A percentile compares a stretch with the other conserved stretches of the same genome.
phyloP scores from a whole-genome alignment of 2,329 filamentous ascomycete genomes.

The Cladosporium cucumerinum region DNA sequence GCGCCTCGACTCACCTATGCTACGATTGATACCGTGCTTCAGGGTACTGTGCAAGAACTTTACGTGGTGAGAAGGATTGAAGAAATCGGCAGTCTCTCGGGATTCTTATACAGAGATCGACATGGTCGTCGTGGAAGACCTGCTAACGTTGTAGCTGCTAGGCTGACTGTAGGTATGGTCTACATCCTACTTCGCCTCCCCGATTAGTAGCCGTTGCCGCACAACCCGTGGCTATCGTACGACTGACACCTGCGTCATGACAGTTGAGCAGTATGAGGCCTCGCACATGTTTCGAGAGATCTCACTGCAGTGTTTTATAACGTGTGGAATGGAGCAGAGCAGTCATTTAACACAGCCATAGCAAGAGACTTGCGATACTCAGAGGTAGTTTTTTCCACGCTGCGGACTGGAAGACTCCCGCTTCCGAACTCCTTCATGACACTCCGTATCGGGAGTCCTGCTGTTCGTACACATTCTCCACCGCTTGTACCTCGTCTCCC shows the following conservation, averaged over 20 bases:
- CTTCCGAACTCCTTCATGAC: neutral
- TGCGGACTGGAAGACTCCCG: neutral
- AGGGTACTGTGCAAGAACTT: neutral
- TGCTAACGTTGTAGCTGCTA: neutral
- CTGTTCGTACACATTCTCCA: neutral
- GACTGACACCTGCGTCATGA: neutral
- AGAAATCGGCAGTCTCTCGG: neutral
- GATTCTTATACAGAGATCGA: neutral
- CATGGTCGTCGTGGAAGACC: neutral
- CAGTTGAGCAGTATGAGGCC: neutral
- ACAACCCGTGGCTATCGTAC: neutral
- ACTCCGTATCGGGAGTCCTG: no score
- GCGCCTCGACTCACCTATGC: neutral
- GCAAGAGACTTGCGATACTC: neutral
- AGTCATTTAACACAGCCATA: neutral
- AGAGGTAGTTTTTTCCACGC: neutral
- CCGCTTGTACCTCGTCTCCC: neutral
- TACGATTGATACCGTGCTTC: neutral
- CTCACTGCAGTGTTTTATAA: neutral
- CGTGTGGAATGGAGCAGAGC: neutral
- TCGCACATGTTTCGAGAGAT: neutral
- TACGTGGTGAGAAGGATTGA: neutral
- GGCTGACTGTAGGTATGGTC: neutral
- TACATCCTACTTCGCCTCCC: neutral
- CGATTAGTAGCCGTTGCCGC: neutral